A percentile compares a stretch with the other conserved stretches of the same genome.
Evolutionary conservation across 2,329 filamentous ascomycete genomes (phyloP).

Genomic region (Sporothrix luriei): DNA sequence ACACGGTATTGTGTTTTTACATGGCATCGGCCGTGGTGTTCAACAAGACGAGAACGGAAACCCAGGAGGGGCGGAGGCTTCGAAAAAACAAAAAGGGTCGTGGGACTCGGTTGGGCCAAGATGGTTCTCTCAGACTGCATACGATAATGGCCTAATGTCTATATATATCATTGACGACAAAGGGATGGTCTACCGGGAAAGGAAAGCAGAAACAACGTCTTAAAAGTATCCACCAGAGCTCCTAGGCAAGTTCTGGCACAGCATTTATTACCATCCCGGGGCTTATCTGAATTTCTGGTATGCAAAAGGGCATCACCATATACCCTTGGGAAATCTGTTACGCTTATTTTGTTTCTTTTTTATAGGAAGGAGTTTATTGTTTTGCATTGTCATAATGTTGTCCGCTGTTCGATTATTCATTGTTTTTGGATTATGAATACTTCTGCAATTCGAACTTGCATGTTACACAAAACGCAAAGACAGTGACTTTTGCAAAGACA

Average conservation of each 20-base stretch:
- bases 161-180: constrained; percentile 10
- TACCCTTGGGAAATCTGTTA: not conserved
- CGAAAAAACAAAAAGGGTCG: not conserved
- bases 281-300: not conserved
- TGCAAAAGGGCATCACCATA: constrained; percentile 13
- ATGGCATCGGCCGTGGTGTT: not conserved
- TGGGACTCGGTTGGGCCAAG: not conserved
- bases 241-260: not conserved
- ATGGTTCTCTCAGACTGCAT: constrained; percentile 6
- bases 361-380: not conserved
- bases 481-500: not conserved
- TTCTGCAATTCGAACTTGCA: not conserved
- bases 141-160: constrained; percentile 1
- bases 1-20: not conserved
- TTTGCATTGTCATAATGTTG: not conserved
- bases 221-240: not conserved
- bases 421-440: not conserved
- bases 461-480: not conserved
- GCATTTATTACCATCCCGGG: not conserved
- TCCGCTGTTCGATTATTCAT: not conserved
- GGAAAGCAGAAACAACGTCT: not conserved
- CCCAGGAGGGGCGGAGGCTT: not conserved
- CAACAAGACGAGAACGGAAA: not conserved
- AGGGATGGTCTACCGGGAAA: not conserved
- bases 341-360: constrained; percentile 1